phyloP scores from a whole-genome alignment of 2,329 filamentous ascomycete species.

The Trichoderma asperellum region DNA sequence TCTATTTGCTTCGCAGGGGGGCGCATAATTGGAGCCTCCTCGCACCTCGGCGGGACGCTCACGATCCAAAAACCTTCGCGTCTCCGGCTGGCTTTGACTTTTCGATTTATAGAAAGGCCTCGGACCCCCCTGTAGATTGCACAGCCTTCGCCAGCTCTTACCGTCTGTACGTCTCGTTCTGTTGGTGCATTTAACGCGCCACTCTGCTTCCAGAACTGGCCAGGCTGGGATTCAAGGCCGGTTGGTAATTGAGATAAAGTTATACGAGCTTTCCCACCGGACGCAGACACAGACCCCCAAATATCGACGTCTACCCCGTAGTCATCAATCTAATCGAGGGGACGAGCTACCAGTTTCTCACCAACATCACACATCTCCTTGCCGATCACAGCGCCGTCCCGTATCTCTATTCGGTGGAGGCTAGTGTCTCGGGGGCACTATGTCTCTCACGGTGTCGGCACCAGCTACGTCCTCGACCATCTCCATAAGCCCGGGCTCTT shows the following conservation, averaged over 20 bases:
- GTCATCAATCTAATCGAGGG: neutral
- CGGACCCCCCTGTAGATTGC: slow-evolving; percentile 7
- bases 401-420: neutral
- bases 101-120: neutral
- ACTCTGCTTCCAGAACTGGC: neutral
- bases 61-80: slow-evolving; percentile 15
- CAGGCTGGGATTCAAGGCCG: neutral
- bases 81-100: neutral
- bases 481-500: slow-evolving; percentile 16
- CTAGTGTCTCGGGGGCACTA: slow-evolving; percentile 12
- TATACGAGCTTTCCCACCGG: slow-evolving; percentile 3
- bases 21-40: slow-evolving; percentile 5
- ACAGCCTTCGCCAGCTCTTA: neutral
- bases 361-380: slow-evolving; percentile 5
- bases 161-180: neutral
- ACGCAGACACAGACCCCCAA: neutral
- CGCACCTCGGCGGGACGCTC: slow-evolving; percentile 17
- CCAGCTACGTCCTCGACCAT: slow-evolving; percentile 5
- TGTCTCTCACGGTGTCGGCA: slow-evolving; percentile 27
- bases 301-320: neutral
- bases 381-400: slow-evolving; percentile 20
- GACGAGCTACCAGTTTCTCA: slow-evolving; percentile 1
- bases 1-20: neutral
- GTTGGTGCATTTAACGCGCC: neutral
- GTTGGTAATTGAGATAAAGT: neutral